phyloP scores from a whole-genome alignment of 495 filamentous ascomycete genomes.

The Penicillium taxi region DNA sequence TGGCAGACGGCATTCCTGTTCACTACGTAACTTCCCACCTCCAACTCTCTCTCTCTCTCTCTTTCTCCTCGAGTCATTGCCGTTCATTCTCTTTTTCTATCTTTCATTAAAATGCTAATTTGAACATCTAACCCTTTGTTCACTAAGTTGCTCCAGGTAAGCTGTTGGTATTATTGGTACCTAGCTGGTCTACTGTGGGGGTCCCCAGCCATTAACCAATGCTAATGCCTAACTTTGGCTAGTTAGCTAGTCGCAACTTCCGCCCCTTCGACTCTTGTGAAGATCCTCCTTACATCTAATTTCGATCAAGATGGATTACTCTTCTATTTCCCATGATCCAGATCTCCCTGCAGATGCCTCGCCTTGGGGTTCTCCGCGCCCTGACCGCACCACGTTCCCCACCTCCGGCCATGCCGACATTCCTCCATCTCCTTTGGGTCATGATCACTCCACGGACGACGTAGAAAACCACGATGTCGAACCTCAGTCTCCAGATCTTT shows the following conservation, averaged over 20 bases:
- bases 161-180: slow-evolving; percentile 4
- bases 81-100: no score
- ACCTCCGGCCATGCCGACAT: slow-evolving; percentile 41
- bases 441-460: slow-evolving; percentile 38
- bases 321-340: slow-evolving; percentile 63
- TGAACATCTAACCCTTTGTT: slow-evolving; percentile 1
- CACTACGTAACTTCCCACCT: slow-evolving; percentile 5
- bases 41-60: slow-evolving; percentile 2
- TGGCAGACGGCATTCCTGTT: slow-evolving; percentile 3
- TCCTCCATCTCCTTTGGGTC: slow-evolving; percentile 47
- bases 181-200: slow-evolving; percentile 20
- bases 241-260: slow-evolving; percentile 16
- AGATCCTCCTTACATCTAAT: slow-evolving; percentile 15
- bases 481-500: slow-evolving; percentile 30
- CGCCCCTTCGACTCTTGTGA: slow-evolving; percentile 15
- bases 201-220: slow-evolving; percentile 18
- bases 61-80: background rate
- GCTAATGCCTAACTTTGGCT: slow-evolving; percentile 27
- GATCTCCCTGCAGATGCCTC: slow-evolving; percentile 62
- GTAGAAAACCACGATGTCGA: slow-evolving; percentile 15
- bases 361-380: slow-evolving; percentile 74
- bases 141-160: slow-evolving; percentile 12
- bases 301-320: slow-evolving; percentile 67
- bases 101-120: no score
- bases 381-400: slow-evolving; percentile 49